A percentile compares a stretch with the other conserved stretches of the same genome.
These are phyloP conservation scores for Leucaena leucocephala DNA, from an alignment of 306 rosid species.

Conservation along the genomic window DNA sequence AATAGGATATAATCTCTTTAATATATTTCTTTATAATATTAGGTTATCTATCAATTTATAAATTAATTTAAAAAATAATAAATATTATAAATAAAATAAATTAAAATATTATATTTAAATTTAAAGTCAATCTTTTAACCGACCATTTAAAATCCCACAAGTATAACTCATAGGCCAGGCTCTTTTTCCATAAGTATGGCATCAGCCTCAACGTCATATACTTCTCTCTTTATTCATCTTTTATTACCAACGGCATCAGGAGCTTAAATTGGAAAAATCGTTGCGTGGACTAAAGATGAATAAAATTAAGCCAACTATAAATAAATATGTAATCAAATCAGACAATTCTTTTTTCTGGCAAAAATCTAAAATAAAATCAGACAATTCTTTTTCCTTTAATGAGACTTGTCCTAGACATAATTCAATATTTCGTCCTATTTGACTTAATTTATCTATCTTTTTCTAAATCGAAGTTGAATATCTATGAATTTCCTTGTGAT, in stretches of 20 bases:
- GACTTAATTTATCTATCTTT: neutral
- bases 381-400: neutral
- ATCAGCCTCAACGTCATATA: neutral
- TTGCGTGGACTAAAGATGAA: neutral
- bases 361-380: neutral
- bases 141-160: no score
- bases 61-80: no score
- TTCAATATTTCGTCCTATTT: neutral
- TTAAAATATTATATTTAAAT: no score
- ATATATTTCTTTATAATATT: no score
- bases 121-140: no score
- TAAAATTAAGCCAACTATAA: neutral
- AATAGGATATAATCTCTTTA: no score
- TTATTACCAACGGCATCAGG: conserved; percentile 29
- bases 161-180: neutral
- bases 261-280: neutral
- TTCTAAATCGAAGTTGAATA: neutral
- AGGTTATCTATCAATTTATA: no score
- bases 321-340: neutral
- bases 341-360: neutral
- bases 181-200: neutral
- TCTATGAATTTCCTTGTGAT: conserved; percentile 18
- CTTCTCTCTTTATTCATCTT: neutral
- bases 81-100: no score
- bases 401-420: neutral